Evolutionary conservation across 2,329 filamentous ascomycete species (phyloP), one percentile per base, ranked within the genome.

Genomic region (Diaporthe capsici): DNA sequence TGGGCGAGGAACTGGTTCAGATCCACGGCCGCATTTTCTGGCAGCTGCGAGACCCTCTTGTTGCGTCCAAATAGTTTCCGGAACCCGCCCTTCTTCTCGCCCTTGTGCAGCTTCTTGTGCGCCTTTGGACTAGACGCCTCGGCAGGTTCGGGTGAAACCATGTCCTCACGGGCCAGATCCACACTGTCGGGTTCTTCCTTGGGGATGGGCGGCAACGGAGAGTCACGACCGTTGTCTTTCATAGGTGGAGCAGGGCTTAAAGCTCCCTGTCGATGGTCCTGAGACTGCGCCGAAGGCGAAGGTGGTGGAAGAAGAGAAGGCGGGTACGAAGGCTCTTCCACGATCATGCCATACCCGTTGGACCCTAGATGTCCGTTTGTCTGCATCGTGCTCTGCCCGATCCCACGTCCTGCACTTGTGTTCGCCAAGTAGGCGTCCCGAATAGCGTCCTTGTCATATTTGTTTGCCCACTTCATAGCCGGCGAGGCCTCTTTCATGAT

Each of bases 381-480:
- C 28, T 78, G 75, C 63, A 76, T 76, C 4, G 79, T 81, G 31
- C 81, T 80, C 78, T 82, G 80, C 20, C 83, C 84, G 28, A 86
- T 78, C 17, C 94, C 94, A 75, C 91, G 94, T 31, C 96, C 95
- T 57, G 94, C 92, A 78, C 89, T 91, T 65, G 86, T 87, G 81
- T 97, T 93, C 61, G 92, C 91, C 71, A 98, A 88, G 84, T 98
- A 98, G n/a, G 94, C 92, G 78, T 95, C 92, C 72, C 95, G 92
- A 77, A 98, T 93, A 10, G 93, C 89, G 80, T 97, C 93, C 85
- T 97, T 97, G 85, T 98, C 97, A 82, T 98, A 98, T 80, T 95
- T 95, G 84, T 90, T 96, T 44, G 96, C 95, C 97, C 97, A 99
- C 84, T 98, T 98, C 92, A 99, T 93, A 1, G 97, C 97, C 34